Base-by-base conservation (phyloP, 2,329 filamentous ascomycete genomes). In the Aspergillus texensis region DNA sequence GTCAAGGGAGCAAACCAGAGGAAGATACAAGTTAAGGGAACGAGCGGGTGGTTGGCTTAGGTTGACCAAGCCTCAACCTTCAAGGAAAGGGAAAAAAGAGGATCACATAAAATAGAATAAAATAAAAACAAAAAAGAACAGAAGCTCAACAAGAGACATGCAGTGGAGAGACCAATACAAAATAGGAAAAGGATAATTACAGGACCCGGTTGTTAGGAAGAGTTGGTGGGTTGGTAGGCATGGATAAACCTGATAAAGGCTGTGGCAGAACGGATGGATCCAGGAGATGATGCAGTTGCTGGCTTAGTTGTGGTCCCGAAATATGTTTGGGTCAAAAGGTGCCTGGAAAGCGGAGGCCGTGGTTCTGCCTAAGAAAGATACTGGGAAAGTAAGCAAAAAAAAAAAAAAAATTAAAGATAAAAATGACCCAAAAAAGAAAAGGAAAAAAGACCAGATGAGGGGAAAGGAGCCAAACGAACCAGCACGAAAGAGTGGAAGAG, bases 181-280 rank as follows among this genome's bases (percentile, higher is more conserved):
- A 52, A 21, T 52, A 52, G 48, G 48, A 32, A 52, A 52, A 32
- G 48, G 28, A 32, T 52, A 34, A 52, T 52, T 52, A 52, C 48
- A 52, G 10, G 28, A 34, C 48, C 48, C 48, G 19, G 16, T 32
- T 52, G 28, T 52, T 32, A 19, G 39, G 34, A 52, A 39, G 58
- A 46, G 39, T 32, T 54, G 63, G 58, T 60, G 46, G 59, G 59
- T 45, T 63, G 46, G 39, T 36, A 62, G 61, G 62, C 63, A 65
- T 67, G 45, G 61, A 63, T 65, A 63, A 28, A 61, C 60, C 50
- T 48, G 58, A 59, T 64, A 60, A 60, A 56, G 59, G 45, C 48
- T 32, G 58, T 55, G 50, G 50, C 58, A 55, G 58, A 60, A 60
- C 45, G 54, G 52, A 62, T 58, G 54, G 46, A 32, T 32, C 48